Evolutionary conservation across 768 basidiomycete species (phyloP), one percentile per base, ranked within the genome.

Genomic region (Auriscalpium microsporum): DNA sequence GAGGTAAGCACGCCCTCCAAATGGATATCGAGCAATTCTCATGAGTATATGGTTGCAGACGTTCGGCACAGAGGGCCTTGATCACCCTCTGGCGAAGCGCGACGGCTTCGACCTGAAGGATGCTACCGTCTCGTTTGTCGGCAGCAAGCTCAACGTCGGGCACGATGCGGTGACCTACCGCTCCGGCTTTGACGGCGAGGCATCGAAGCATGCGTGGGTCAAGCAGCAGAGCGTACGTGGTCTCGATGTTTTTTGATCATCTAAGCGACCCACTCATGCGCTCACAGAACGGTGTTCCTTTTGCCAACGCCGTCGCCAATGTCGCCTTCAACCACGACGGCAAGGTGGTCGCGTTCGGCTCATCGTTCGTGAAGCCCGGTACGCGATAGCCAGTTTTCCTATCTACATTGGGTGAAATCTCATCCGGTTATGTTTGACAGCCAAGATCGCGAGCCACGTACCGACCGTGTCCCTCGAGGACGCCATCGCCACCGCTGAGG

Each of bases 281-380:
- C 16, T 10, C 10, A 8, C 49, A 72, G 71, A 62, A 70, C 52
- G 69, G 71, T 16, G 62, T 72, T 14, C 62, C 68, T 0, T 67
- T 73, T 48, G 66, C 67, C 16, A 72, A 73, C 55, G 73, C 74
- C 3, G 76, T 77, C 7, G 75, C 75, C 2, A 76, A 77, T 55
- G 69, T 75, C 17, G 72, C 72, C 1, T 73, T 76, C 63, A 72
- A 71, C 60, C 67, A 70, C 23, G 68, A 68, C 47, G 65, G 72
- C 60, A 73, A 72, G 61, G 72, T 74, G 35, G 58, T 72, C 56
- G 67, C 76, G 1, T 74, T 78, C 55, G 73, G 78, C 23, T 72
- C 73, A 11, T 78, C 75, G 1, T 79, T 79, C 58, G 68, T 78
- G 13, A 72, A 73, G 54, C 68, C 75, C 1, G 65, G 76, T 75